These are phyloP conservation scores for Piromyces sp. DNA, from an alignment of 192 early-diverging fungal genomes.

Conservation along the genomic window DNA sequence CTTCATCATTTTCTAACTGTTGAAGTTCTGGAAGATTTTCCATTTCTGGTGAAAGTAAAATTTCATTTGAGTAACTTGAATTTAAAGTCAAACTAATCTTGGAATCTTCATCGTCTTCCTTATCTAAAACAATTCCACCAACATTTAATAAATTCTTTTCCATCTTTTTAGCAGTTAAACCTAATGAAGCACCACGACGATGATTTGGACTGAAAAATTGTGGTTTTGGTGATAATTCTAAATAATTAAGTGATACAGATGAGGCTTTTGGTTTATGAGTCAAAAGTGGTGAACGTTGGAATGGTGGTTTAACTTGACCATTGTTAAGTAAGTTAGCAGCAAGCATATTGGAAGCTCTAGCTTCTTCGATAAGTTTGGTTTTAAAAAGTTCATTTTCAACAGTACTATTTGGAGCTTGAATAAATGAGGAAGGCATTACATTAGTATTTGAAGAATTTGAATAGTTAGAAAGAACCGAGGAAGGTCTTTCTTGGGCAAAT, in stretches of 20 bases:
- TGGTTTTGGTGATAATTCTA: not conserved
- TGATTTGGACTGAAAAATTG: not conserved
- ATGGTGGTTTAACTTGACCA: not conserved
- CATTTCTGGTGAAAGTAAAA: not conserved
- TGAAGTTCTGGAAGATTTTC: not conserved
- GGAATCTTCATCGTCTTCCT: not conserved
- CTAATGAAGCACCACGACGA: not conserved
- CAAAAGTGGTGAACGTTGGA: not conserved
- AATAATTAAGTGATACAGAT: not conserved
- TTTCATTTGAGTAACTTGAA: not conserved
- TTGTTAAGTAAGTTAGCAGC: not conserved
- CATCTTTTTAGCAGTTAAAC: not conserved
- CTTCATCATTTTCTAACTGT: not conserved
- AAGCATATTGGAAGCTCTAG: not conserved
- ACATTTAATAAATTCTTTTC: not conserved
- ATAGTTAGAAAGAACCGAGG: not conserved
- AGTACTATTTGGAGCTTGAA: not conserved
- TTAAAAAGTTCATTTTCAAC: not conserved
- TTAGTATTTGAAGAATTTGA: not conserved
- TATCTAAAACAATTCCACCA: not conserved
- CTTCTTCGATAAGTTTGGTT: not conserved
- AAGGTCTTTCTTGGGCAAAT: not conserved
- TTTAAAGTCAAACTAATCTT: not conserved
- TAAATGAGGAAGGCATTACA: not conserved
- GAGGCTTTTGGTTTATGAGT: not conserved